Conservation (phyloP, 306 rosid genomes). For the Urtica urens region DNA sequence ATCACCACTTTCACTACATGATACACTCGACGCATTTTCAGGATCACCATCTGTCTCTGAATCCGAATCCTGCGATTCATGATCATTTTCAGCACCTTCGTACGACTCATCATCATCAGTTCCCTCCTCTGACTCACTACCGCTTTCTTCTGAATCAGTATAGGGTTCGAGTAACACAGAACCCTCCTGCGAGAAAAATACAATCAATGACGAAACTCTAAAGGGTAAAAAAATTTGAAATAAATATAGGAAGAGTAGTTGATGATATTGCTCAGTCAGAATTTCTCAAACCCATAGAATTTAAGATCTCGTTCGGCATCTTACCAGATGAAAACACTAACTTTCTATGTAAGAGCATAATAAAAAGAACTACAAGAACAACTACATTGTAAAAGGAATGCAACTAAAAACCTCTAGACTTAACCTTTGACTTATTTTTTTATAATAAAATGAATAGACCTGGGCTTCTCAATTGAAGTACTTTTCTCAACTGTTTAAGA, state of each 20-base stretch:
- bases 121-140: slow-evolving; percentile 65
- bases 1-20: slow-evolving; percentile 40
- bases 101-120: slow-evolving; percentile 66
- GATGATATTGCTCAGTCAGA: no score
- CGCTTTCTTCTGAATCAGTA: slow-evolving; percentile 68
- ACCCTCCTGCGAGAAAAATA: slow-evolving; percentile 66
- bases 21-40: slow-evolving; percentile 36
- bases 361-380: no score
- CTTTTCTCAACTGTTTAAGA: no score
- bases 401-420: no score
- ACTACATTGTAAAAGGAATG: no score
- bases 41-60: slow-evolving; percentile 39
- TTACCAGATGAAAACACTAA: no score
- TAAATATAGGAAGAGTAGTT: background rate
- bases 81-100: slow-evolving; percentile 58
- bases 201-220: slow-evolving; percentile 26
- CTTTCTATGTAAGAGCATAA: no score
- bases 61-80: slow-evolving; percentile 44
- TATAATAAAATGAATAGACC: no score
- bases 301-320: no score
- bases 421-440: no score
- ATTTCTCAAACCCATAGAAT: no score
- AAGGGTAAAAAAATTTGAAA: slow-evolving; percentile 1
- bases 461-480: background rate
- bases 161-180: slow-evolving; percentile 53